Evolutionary conservation across 2,329 filamentous ascomycete genomes (phyloP), one percentile per base, ranked within the genome.

Genomic region (Diplocarpon rosae): DNA sequence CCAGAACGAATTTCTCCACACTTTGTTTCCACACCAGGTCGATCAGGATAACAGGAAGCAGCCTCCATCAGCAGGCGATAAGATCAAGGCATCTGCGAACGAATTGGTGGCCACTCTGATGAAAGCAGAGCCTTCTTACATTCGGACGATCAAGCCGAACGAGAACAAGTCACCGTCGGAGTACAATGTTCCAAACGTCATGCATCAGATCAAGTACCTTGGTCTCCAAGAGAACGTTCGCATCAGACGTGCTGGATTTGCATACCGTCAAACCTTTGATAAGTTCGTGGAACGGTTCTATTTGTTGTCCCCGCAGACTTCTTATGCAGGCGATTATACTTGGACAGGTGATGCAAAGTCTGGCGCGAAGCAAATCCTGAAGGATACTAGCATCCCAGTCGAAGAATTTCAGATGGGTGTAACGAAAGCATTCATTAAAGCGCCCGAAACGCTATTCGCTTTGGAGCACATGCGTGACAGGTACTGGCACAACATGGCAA

Each of bases 401-500:
- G 92, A 96, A 58, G 92, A 98, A 62, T 96, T 87, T 73, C 92
- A 98, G 65, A 85, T 98, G 74, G 92, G 92, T 67, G 85, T 92
- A 5, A 90, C 85, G 1, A 98, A 96, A 66, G 90, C 88, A 3
- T 98, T 98, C 60, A 94, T 98, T 69, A 96, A 98, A 66, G 89
- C 92, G 0, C 92, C 92, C 0, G 92, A 98, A 65, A 98, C 92
- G 0, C 69, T 98, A 1, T 98, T 98, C 60, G 92, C 92, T 2
- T 71, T 98, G 10, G 92, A 98, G 65, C 89, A 93, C 46, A 96
- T 98, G 90, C 79, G 92, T 61, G 92, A 98, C 62, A 76, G 86
- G 45, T 98, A 96, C 66, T 96, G 90, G 90, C 90, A 96, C 66
- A 98, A 96, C 67, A 96, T 98, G 92, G 92, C 92, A 3, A 94